Percentiles rank a stretch among this genome's conserved stretches.
Evolutionary conservation across 768 basidiomycete species (phyloP).

Genomic region (Trametopsis cervina): DNA sequence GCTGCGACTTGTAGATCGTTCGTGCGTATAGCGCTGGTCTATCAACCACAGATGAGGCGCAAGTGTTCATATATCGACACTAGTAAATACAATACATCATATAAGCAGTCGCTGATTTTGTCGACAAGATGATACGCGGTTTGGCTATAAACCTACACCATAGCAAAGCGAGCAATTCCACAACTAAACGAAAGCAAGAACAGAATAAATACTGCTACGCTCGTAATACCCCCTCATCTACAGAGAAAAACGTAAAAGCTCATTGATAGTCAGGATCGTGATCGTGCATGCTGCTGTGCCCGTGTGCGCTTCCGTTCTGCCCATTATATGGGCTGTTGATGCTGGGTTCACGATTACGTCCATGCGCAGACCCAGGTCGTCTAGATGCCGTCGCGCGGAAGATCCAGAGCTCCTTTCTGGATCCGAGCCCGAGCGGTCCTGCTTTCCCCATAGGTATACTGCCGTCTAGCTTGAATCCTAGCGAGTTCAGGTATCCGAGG

Average conservation of each 20-base stretch:
- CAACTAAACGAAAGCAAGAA: not conserved
- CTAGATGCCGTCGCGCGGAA: conserved; percentile 39
- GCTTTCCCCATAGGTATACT: conserved; percentile 50
- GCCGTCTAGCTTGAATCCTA: conserved; percentile 60
- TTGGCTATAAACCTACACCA: too few species aligned
- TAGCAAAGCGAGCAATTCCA: too few species aligned
- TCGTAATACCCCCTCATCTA: too few species aligned
- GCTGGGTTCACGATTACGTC: not conserved
- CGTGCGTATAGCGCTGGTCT: not conserved
- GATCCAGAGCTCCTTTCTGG: conserved; percentile 55
- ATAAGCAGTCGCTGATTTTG: too few species aligned
- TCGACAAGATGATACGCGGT: too few species aligned
- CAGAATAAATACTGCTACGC: not conserved
- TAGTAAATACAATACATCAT: too few species aligned
- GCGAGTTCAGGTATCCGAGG: conserved; percentile 47
- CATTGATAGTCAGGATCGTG: conserved; percentile 2
- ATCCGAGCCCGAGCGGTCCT: conserved; percentile 31
- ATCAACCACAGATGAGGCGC: not conserved
- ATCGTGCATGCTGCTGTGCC: not conserved
- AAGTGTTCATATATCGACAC: too few species aligned
- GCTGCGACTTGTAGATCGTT: not conserved
- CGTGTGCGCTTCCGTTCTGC: conserved; percentile 4
- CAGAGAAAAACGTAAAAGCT: too few species aligned
- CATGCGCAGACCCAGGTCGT: conserved; percentile 3
- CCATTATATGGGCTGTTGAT: too few species aligned